A percentile compares a stretch with the other conserved stretches of the same genome.
These are phyloP conservation scores for Pyricularia grisea DNA, from an alignment of 2,329 filamentous ascomycete genomes.

Conservation along the genomic window DNA sequence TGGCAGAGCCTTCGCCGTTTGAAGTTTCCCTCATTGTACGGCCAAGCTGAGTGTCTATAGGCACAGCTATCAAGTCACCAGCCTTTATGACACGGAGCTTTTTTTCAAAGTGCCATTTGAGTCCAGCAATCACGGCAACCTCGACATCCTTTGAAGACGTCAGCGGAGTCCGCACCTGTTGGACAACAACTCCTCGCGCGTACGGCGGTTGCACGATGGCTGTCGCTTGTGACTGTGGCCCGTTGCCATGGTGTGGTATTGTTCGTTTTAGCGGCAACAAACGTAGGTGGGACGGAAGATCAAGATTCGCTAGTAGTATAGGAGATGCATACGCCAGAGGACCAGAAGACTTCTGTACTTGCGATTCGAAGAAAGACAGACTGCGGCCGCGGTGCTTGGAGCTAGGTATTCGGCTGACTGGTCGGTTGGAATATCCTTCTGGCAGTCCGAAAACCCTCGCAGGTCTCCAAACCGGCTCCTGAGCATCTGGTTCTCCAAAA, in stretches of 20 bases:
- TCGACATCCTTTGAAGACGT: constrained; percentile 81
- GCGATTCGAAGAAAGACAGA: constrained; percentile 58
- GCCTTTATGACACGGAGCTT: constrained; percentile 74
- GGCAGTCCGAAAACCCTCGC: constrained; percentile 85
- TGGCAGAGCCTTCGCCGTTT: constrained; percentile 49
- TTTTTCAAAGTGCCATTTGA: constrained; percentile 83
- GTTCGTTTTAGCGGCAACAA: constrained; percentile 41
- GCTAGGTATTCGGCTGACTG: constrained; percentile 51
- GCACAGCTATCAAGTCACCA: constrained; percentile 81
- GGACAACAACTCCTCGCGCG: constrained; percentile 70
- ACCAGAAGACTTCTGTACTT: constrained; percentile 49
- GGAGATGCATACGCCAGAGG: constrained; percentile 71
- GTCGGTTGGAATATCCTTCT: constrained; percentile 56
- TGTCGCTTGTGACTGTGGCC: constrained; percentile 34
- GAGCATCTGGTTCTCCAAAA: constrained; percentile 53
- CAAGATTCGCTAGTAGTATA: constrained; percentile 76
- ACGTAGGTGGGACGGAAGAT: constrained; percentile 67
- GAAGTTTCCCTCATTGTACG: constrained; percentile 67
- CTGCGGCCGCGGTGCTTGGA: constrained; percentile 40
- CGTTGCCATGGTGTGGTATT: constrained; percentile 31
- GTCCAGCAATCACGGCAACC: constrained; percentile 71
- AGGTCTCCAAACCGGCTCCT: constrained; percentile 63
- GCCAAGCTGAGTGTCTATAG: constrained; percentile 78
- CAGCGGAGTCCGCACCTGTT: constrained; percentile 81
- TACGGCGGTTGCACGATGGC: constrained; percentile 46